These are phyloP conservation scores for Chytriomyces sp. DNA, from an alignment of 192 early-diverging fungal genomes.

Conservation along the genomic window DNA sequence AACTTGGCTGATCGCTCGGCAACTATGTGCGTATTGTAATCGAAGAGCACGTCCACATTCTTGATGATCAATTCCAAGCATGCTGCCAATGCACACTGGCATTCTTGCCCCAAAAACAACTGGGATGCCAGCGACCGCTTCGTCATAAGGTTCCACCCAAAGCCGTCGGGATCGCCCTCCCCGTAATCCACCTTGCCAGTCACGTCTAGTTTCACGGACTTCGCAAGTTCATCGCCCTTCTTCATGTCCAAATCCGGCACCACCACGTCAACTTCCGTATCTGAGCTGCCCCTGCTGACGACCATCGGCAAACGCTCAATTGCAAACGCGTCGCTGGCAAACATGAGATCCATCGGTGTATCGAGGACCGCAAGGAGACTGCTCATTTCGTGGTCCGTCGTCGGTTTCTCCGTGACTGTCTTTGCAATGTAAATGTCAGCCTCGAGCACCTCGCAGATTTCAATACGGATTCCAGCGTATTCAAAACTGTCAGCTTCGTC, in stretches of 20 bases:
- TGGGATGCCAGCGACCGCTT: constrained; percentile 1
- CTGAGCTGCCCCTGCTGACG: neutral
- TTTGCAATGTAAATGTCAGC: constrained; percentile 16
- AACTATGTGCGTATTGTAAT: constrained; percentile 21
- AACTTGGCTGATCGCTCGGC: neutral
- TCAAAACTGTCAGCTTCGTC: neutral
- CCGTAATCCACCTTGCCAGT: constrained; percentile 11
- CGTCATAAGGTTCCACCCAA: constrained; percentile 33
- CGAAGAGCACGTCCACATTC: constrained; percentile 22
- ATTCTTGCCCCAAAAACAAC: constrained; percentile 18
- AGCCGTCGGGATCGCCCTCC: constrained; percentile 27
- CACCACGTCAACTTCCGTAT: neutral
- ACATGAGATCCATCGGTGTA: constrained; percentile 8
- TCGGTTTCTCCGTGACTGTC: neutral
- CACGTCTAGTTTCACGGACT: neutral
- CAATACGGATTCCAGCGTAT: constrained; percentile 22
- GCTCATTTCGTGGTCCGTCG: constrained; percentile 7
- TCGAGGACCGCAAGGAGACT: constrained; percentile 14
- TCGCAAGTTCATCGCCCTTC: neutral
- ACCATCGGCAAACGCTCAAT: constrained; percentile 14
- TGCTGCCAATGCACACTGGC: constrained; percentile 10
- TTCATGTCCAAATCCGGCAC: neutral
- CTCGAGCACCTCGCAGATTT: constrained; percentile 17
- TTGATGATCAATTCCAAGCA: constrained; percentile 23
- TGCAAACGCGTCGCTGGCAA: constrained; percentile 1